Base-by-base conservation (phyloP, 345 rosid species). In the Citropsis articulata region DNA sequence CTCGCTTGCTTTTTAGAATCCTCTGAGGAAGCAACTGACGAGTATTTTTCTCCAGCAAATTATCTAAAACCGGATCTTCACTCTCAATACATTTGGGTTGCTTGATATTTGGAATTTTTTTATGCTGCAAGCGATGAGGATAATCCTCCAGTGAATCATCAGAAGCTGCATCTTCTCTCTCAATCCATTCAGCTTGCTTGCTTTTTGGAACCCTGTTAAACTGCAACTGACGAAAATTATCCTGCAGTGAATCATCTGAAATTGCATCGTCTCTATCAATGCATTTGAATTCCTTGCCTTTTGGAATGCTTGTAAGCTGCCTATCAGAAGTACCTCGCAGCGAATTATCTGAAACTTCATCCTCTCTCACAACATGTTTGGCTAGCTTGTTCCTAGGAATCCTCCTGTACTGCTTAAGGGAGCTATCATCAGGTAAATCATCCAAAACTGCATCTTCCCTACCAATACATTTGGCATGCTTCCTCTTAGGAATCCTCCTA, bases 331-430 rank as follows among this genome's bases (percentile, higher is more conserved):
- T 66, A 48, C 83, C 83, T 74, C 82, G 88, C 61, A 77, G 69
- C 13, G 88, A 85, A 83, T 89, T 90, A 67, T 89, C 89, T 9
- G 92, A 94, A 68, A 72, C 78, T 76, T 75, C 90, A 86, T 83
- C 78, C 72, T 84, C 90, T 75, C 77, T 79, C 62, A 75, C 94
- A 61, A 66, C 63, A 80, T 57, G 72, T 66, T 77, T 81, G 22
- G 83, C 77, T 59, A 45, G 66, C 76, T 80, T 80, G 75, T 79
- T 83, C 75, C 70, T 63, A 45, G 33, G 80, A 75, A 76, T 66
- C 74, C 81, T 83, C 76, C 70, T 56, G 59, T 59, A 76, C 79
- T 61, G 86, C 81, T 73, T 42, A 57, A 60, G 80, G 62, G 81
- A 72, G 66, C 64, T 65, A 55, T 78, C 87, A 48, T 79, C 90